Conservation (phyloP, 306 rosid species). For the Lithocarpus polystachyus region DNA sequence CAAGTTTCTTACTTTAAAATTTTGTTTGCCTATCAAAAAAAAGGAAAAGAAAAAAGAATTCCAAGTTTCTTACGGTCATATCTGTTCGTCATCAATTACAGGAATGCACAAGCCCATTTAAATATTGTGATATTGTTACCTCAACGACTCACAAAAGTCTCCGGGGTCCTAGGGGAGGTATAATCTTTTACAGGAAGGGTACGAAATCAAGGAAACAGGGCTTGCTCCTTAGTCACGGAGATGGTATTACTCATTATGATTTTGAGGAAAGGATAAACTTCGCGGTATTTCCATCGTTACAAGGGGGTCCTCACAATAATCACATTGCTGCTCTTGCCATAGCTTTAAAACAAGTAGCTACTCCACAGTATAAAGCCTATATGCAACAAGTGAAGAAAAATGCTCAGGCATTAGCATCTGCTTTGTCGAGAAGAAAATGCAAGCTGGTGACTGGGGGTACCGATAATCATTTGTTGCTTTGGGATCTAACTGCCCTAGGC, state of each 20-base stretch:
- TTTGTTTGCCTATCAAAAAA: no score
- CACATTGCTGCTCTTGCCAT: constrained; percentile 84
- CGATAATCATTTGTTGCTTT: constrained; percentile 82
- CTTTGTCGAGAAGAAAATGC: constrained; percentile 78
- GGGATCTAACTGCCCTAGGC: constrained; percentile 79
- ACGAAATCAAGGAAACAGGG: constrained; percentile 57
- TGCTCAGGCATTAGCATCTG: constrained; percentile 74
- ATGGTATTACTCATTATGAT: constrained; percentile 47
- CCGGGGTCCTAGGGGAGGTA: constrained; percentile 87
- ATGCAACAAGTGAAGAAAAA: constrained; percentile 82
- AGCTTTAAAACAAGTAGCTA: constrained; percentile 78
- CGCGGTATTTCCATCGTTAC: constrained; percentile 69
- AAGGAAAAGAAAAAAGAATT: background rate
- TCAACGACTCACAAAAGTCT: constrained; percentile 94
- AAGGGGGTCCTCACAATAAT: constrained; percentile 93
- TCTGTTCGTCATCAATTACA: constrained; percentile 25
- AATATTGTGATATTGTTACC: constrained; percentile 73
- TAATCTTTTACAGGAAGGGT: constrained; percentile 72
- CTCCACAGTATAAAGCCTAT: constrained; percentile 69
- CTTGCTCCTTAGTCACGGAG: constrained; percentile 38
- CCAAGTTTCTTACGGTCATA: background rate
- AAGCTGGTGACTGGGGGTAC: constrained; percentile 86
- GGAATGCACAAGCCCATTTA: constrained; percentile 75
- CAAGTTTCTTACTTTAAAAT: background rate
- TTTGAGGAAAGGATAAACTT: constrained; percentile 83